Evolutionary conservation across 768 basidiomycete species (phyloP), one percentile per base, ranked within the genome.

Genomic region (Coprinopsis cinerea): DNA sequence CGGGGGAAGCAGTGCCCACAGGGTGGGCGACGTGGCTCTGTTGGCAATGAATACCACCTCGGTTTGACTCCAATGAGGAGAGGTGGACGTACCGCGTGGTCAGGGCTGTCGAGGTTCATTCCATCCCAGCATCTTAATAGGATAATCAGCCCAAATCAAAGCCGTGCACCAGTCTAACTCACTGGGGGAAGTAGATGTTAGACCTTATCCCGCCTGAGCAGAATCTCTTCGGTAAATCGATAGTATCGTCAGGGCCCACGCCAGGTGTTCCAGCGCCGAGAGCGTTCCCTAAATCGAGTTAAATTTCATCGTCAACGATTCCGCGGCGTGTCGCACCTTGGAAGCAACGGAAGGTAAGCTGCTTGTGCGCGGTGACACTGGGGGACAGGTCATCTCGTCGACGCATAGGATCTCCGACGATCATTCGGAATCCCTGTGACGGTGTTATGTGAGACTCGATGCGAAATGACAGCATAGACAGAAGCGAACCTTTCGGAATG

Each of bases 301-400:
- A n/a, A n/a, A n/a, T n/a, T n/a, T n/a, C n/a, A n/a, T n/a, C n/a
- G n/a, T n/a, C n/a, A n/a, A n/a, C n/a, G n/a, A n/a, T n/a, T n/a
- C n/a, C n/a, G n/a, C n/a, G n/a, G n/a, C n/a, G n/a, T n/a, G n/a
- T n/a, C n/a, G n/a, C n/a, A n/a, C n/a, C 53, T 17, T 51, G 44
- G 28, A 51, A 51, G 49, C 53, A 54, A 18, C 53, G 30, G 40
- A 47, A 51, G 10, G 53, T 51, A 18, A 51, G 50, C 22, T 49
- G 45, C 30, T 48, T 54, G n/a, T 46, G 49, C 18, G 43, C 44
- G 5, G 39, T 36, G 15, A 30, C 36, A n/a, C 27, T 41, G 1
- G 44, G 34, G 22, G 22, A 32, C 36, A 40, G 40, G 30, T 34
- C 22, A 23, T 37, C 37, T 10, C 36, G 17, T 15, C 51, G 44